Conservation (phyloP, 1,284 basidiomycete species). For the Tilletia horrida region DNA sequence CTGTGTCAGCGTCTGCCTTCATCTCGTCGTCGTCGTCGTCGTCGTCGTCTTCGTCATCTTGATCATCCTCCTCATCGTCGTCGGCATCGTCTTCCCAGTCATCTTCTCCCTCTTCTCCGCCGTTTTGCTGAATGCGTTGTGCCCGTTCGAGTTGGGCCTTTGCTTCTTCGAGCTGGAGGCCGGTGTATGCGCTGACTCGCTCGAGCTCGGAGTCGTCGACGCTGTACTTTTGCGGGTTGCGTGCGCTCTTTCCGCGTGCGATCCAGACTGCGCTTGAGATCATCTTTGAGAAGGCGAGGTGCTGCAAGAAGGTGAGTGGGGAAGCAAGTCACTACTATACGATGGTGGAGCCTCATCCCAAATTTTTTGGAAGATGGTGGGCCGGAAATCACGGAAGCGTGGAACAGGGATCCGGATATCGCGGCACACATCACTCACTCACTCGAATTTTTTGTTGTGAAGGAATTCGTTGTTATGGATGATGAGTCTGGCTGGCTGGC, state of each 20-base stretch:
- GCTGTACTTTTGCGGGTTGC: conserved; percentile 80
- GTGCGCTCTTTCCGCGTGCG: conserved; percentile 71
- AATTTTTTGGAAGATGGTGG: not conserved
- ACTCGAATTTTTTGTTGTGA: not conserved
- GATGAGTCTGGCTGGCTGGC: not conserved
- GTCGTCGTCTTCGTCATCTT: conserved; percentile 30
- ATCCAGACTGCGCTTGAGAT: conserved; percentile 70
- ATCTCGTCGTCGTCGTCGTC: conserved; percentile 32
- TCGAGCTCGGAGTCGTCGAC: conserved; percentile 87
- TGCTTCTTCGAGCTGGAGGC: conserved; percentile 83
- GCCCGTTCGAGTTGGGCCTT: conserved; percentile 70
- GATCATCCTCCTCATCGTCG: conserved; percentile 34
- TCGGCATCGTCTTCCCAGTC: conserved; percentile 31
- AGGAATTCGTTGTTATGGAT: too few relatives aligned
- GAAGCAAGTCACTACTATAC: too few relatives aligned
- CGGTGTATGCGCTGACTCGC: conserved; percentile 81
- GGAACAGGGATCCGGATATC: too few relatives aligned
- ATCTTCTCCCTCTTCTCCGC: conserved; percentile 35
- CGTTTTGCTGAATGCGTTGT: conserved; percentile 36
- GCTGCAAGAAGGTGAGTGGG: not conserved
- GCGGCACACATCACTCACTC: not conserved
- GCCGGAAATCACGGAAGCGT: too few relatives aligned
- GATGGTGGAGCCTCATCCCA: too few relatives aligned
- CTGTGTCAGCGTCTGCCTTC: conserved; percentile 59
- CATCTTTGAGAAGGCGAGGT: conserved; percentile 27